Percentiles rank a stretch among this genome's conserved stretches.
Evolutionary conservation across 305 asterid species (phyloP).

Genomic region (Solanum hybrid): DNA sequence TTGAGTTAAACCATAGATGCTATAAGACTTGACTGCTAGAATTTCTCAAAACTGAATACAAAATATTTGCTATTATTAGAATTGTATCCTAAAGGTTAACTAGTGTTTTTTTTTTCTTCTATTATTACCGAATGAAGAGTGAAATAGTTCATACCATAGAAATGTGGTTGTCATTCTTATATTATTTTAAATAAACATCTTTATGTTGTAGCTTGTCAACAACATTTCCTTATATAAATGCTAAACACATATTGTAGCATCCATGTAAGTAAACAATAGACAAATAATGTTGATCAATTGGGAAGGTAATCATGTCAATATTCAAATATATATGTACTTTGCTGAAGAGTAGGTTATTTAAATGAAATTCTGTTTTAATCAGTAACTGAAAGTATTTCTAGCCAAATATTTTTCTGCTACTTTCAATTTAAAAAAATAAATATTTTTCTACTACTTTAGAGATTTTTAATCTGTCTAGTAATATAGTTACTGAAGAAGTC

Average conservation of each 20-base stretch:
- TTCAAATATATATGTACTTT: not conserved
- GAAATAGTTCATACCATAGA: not conserved
- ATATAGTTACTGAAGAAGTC: not conserved
- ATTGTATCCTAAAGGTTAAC: not conserved
- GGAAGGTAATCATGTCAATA: not conserved
- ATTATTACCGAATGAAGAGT: not conserved
- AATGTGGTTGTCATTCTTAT: not conserved
- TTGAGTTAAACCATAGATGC: not conserved
- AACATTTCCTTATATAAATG: not conserved
- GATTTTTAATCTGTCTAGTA: not conserved
- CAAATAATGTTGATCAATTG: not conserved
- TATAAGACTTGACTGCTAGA: not conserved
- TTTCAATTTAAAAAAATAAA: not conserved
- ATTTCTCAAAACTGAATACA: not conserved
- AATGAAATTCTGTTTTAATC: not conserved
- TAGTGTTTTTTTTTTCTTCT: not conserved
- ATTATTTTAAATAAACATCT: not conserved
- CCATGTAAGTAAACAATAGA: not conserved
- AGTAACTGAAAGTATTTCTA: not conserved
- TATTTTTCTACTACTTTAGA: not conserved
- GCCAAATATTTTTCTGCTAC: not conserved
- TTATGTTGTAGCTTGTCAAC: not conserved
- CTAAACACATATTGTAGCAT: not conserved
- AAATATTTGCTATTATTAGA: not conserved
- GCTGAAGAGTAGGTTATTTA: not conserved